These are phyloP conservation scores for Syzygium syzygioides DNA, from an alignment of 441 rosid species.

Conservation along the genomic window DNA sequence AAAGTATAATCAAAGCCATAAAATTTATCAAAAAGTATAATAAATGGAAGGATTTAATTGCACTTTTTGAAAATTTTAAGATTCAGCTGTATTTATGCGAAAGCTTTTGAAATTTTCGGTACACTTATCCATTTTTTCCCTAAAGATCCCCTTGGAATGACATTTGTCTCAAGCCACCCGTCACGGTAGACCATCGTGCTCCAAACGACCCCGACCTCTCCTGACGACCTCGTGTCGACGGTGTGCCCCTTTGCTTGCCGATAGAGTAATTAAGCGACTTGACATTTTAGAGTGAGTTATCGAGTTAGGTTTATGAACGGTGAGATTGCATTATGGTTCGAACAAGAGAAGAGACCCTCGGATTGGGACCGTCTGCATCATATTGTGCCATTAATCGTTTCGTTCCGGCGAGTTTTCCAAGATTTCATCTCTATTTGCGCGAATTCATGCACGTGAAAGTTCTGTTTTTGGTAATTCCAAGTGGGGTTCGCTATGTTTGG, in stretches of 20 bases:
- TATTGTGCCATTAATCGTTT: background rate
- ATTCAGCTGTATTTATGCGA: no score
- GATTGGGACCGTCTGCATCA: no score
- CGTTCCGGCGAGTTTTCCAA: background rate
- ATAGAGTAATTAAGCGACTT: background rate
- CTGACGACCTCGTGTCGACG: background rate
- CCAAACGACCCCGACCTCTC: background rate
- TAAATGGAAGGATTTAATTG: no score
- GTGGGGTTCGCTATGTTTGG: background rate
- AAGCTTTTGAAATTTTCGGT: no score
- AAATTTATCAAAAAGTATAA: no score
- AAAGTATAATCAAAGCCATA: no score
- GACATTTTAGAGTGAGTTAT: background rate
- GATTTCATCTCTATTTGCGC: background rate
- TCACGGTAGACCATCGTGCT: background rate
- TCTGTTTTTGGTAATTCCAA: background rate
- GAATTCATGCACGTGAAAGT: background rate
- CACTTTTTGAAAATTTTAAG: no score
- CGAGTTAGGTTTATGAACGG: background rate
- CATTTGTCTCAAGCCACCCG: background rate
- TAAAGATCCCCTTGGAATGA: no score
- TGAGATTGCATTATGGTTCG: background rate
- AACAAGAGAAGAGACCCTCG: background rate
- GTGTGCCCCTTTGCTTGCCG: background rate
- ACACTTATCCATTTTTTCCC: no score